Evolutionary conservation across 2,329 filamentous ascomycete species (phyloP).

Genomic region (Metarhizium robertsii): DNA sequence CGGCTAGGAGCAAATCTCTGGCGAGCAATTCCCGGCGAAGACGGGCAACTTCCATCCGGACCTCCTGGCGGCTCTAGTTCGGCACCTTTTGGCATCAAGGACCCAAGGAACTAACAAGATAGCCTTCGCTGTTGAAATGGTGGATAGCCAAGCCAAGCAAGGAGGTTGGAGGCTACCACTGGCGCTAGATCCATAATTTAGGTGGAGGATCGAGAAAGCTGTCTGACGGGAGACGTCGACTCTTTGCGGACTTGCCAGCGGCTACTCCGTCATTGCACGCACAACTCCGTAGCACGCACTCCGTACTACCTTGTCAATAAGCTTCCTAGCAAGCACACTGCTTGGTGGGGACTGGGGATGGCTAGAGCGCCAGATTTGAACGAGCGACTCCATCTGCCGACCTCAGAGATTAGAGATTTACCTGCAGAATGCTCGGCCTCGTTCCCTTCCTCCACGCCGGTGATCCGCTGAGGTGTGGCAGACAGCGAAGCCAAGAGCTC

Average conservation of each 20-base stretch:
- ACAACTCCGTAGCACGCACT: background rate
- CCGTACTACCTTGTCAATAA: background rate
- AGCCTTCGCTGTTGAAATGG: background rate
- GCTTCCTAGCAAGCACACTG: background rate
- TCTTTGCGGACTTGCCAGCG: background rate
- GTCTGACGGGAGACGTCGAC: no score
- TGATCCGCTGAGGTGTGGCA: background rate
- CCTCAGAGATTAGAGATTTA: background rate
- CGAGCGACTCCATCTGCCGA: background rate
- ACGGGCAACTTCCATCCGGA: no score
- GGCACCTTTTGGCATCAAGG: no score
- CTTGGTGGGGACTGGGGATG: background rate
- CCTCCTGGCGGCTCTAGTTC: no score
- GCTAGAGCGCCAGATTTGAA: background rate
- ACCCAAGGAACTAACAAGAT: no score
- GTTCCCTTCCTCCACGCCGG: no score
- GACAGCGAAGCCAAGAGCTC: background rate
- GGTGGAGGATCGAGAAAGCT: background rate
- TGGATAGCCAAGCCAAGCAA: background rate
- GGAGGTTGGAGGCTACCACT: background rate
- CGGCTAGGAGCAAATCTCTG: no score
- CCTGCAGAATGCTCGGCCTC: background rate
- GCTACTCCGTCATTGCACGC: background rate
- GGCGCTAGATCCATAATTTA: background rate
- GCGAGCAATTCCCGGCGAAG: no score